Percentiles rank a stretch among this genome's conserved stretches.
phyloP scores from a whole-genome alignment of 2,329 filamentous ascomycete genomes.

The Dactylellina drechsleri region DNA sequence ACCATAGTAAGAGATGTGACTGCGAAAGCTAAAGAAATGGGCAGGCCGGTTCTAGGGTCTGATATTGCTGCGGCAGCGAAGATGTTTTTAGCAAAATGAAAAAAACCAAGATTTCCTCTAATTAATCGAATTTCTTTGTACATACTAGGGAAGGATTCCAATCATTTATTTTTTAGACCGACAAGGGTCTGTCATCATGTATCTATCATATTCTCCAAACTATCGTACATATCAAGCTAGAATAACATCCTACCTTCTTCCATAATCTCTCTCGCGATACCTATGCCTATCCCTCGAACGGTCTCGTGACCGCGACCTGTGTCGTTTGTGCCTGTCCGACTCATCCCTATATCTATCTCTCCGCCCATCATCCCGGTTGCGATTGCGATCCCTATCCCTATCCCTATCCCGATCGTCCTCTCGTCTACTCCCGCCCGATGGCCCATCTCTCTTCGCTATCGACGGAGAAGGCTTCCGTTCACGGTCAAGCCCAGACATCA shows the following conservation, averaged over 20 bases:
- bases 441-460: conserved; percentile 30
- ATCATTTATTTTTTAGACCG: neutral
- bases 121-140: neutral
- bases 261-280: conserved; percentile 49
- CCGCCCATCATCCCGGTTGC: conserved; percentile 47
- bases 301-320: conserved; percentile 47
- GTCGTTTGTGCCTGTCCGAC: conserved; percentile 41
- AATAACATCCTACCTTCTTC: conserved; percentile 12
- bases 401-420: conserved; percentile 43
- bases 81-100: neutral
- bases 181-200: neutral
- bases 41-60: neutral
- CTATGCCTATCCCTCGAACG: conserved; percentile 47
- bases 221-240: conserved; percentile 28
- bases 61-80: conserved; percentile 23
- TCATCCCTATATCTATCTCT: conserved; percentile 49
- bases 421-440: conserved; percentile 37
- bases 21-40: conserved; percentile 63
- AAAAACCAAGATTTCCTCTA: neutral
- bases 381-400: conserved; percentile 44
- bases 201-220: conserved; percentile 32
- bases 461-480: conserved; percentile 55
- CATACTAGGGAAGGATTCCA: neutral
- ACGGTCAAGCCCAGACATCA: conserved; percentile 57
- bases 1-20: conserved; percentile 70